Percentiles rank a stretch among this genome's conserved stretches.
These are phyloP conservation scores for Vigna reflexopilosa DNA, from an alignment of 306 rosid species.

Conservation along the genomic window DNA sequence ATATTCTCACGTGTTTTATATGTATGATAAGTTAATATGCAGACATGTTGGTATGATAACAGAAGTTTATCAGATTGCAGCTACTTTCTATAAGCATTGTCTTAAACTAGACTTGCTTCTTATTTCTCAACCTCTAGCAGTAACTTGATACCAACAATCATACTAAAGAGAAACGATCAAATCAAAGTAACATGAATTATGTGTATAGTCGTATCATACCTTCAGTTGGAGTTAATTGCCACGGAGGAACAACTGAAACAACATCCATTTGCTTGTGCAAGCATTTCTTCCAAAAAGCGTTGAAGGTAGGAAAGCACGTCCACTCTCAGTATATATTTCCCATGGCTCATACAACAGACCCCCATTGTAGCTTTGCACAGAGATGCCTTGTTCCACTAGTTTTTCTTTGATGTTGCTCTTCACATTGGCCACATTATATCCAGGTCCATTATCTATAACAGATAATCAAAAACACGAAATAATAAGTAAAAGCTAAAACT, in stretches of 20 bases:
- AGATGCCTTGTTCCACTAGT: slow-evolving; percentile 72
- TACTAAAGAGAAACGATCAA: slow-evolving; percentile 9
- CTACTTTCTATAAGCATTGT: slow-evolving; percentile 19
- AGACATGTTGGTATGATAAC: slow-evolving; percentile 24
- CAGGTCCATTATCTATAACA: too few species aligned
- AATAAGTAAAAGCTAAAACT: slow-evolving; percentile 25
- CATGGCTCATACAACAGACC: slow-evolving; percentile 92
- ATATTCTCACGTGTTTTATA: neutral
- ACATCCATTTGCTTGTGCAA: slow-evolving; percentile 62
- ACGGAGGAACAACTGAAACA: slow-evolving; percentile 69
- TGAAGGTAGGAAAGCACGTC: slow-evolving; percentile 81
- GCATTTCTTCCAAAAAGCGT: slow-evolving; percentile 80
- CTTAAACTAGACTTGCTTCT: slow-evolving; percentile 5
- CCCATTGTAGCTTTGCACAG: slow-evolving; percentile 90
- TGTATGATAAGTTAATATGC: neutral
- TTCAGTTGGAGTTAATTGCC: slow-evolving; percentile 72
- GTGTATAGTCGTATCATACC: slow-evolving; percentile 56
- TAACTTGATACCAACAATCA: slow-evolving; percentile 20
- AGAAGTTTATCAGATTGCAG: slow-evolving; percentile 22
- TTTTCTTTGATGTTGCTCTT: slow-evolving; percentile 77
- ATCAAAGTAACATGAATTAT: neutral
- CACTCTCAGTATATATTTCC: slow-evolving; percentile 71
- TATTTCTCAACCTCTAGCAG: slow-evolving; percentile 10
- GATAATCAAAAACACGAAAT: slow-evolving; percentile 35
- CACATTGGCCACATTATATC: too few species aligned